phyloP scores from a whole-genome alignment of 2,329 filamentous ascomycete genomes.

The Aspergillus puulaauensis region DNA sequence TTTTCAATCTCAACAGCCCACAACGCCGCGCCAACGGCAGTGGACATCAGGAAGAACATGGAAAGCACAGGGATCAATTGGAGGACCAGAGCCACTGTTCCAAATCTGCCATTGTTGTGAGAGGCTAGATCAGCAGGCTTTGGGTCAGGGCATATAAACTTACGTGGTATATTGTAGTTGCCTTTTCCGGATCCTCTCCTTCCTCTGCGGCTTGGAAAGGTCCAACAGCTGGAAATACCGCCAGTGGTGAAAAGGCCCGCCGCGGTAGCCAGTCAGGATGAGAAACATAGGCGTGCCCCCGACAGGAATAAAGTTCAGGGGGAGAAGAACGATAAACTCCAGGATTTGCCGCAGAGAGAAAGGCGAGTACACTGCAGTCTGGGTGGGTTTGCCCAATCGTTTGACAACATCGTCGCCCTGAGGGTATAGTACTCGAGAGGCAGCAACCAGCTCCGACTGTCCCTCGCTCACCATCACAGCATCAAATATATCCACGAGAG shows the following conservation, averaged over 20 bases:
- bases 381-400: conserved; percentile 79
- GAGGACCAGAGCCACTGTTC: conserved; percentile 76
- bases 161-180: conserved; percentile 84
- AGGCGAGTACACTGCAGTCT: conserved; percentile 74
- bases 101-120: conserved; percentile 58
- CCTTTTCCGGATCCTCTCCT: conserved; percentile 65
- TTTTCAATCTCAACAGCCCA: conserved; percentile 81
- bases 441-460: conserved; percentile 66
- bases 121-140: background rate
- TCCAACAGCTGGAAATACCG: conserved; percentile 82
- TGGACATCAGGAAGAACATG: conserved; percentile 93
- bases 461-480: conserved; percentile 76
- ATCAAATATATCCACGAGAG: conserved; percentile 79
- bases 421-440: conserved; percentile 63
- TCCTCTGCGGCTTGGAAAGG: conserved; percentile 70
- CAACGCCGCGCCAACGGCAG: conserved; percentile 77
- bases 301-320: conserved; percentile 83
- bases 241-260: conserved; percentile 87
- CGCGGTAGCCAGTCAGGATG: conserved; percentile 79
- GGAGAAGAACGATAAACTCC: conserved; percentile 75
- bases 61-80: conserved; percentile 87
- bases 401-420: conserved; percentile 73
- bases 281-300: conserved; percentile 84
- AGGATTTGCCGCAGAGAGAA: conserved; percentile 89
- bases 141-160: conserved; percentile 16